These are phyloP conservation scores for Schoenoplectus triqueter DNA, from an alignment of 202 grass and related monocot genomes.

Conservation along the genomic window DNA sequence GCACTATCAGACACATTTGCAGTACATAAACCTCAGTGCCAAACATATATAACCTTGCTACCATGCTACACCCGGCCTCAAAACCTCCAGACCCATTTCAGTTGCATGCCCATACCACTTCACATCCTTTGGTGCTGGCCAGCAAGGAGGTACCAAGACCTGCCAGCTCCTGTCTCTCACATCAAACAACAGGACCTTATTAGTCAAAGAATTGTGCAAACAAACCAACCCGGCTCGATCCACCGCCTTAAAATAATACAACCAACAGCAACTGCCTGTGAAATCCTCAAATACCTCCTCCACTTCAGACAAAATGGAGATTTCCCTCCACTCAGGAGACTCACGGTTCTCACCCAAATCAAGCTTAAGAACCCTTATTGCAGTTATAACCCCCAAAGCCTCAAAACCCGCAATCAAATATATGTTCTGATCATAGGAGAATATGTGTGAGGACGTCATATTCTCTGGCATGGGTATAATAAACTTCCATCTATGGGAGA, in stretches of 20 bases:
- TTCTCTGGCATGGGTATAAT: slow-evolving; percentile 24
- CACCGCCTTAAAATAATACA: slow-evolving; percentile 37
- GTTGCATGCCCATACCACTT: slow-evolving; percentile 34
- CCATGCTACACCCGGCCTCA: not conserved
- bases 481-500: slow-evolving; percentile 28
- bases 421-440: not conserved
- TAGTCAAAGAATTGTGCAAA: slow-evolving; percentile 24
- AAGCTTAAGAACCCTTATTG: slow-evolving; percentile 28
- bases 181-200: slow-evolving; percentile 30
- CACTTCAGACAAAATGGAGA: slow-evolving; percentile 15
- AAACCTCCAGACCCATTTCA: slow-evolving; percentile 39
- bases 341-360: slow-evolving; percentile 3
- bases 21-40: not conserved
- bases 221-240: slow-evolving; percentile 32
- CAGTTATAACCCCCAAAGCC: slow-evolving; percentile 17
- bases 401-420: slow-evolving; percentile 33
- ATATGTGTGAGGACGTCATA: slow-evolving; percentile 35
- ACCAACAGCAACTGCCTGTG: slow-evolving; percentile 8
- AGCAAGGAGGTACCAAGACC: not conserved
- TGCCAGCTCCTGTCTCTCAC: slow-evolving; percentile 30
- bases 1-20: not conserved
- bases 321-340: slow-evolving; percentile 15
- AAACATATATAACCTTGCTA: not conserved
- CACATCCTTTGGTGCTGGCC: not conserved
- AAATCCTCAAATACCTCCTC: slow-evolving; percentile 23